phyloP scores from a whole-genome alignment of 2,329 filamentous ascomycete species.

The Diaporthe sp. region DNA sequence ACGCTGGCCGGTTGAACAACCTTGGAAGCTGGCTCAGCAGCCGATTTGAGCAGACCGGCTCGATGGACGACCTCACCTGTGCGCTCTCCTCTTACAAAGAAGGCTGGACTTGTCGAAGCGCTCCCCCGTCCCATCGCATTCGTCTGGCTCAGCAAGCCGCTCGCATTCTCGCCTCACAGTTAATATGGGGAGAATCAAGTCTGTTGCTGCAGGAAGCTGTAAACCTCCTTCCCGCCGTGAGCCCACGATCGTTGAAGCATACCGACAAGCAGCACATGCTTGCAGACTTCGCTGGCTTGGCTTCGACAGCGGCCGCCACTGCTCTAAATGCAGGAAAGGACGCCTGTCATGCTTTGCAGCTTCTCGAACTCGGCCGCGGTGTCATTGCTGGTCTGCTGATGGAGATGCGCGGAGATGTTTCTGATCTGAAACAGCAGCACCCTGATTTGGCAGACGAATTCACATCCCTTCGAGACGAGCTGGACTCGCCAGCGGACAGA shows the following conservation, averaged over 20 bases:
- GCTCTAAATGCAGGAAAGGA: not conserved
- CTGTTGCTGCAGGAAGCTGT: not conserved
- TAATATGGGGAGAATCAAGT: not conserved
- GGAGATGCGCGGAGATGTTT: not conserved
- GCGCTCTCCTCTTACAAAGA: not conserved
- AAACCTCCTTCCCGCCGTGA: not conserved
- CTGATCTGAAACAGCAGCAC: not conserved
- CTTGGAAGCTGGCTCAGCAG: too few relatives aligned
- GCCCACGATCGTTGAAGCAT: too few relatives aligned
- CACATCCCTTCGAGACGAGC: not conserved
- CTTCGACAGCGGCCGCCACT: not conserved
- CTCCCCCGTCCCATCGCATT: not conserved
- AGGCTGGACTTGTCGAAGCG: not conserved
- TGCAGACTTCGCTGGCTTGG: not conserved
- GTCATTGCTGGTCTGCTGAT: not conserved
- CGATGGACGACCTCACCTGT: not conserved
- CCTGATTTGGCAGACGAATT: not conserved
- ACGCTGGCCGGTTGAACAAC: too few relatives aligned
- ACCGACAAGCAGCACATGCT: not conserved
- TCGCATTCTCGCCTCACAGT: not conserved
- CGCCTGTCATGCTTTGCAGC: not conserved
- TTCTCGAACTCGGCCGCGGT: not conserved
- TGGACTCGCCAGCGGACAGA: not conserved
- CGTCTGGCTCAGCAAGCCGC: not conserved
- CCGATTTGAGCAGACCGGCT: too few relatives aligned